phyloP scores from a whole-genome alignment of 2,329 filamentous ascomycete genomes.

The Thelonectria olida region DNA sequence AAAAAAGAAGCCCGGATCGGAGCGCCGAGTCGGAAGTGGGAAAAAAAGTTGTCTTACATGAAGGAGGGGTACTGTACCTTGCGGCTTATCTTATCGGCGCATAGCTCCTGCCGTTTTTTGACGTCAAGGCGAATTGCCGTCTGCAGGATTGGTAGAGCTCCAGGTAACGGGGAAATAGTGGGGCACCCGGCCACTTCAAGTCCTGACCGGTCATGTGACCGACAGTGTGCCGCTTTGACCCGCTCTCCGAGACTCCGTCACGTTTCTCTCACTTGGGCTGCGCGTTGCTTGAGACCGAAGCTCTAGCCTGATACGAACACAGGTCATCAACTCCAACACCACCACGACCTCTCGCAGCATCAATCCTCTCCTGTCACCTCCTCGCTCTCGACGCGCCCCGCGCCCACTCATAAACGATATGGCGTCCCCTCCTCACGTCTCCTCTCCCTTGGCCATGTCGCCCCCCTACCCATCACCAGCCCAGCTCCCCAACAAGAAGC shows the following conservation, averaged over 20 bases:
- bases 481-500: constrained; percentile 67
- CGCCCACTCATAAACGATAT: constrained; percentile 42
- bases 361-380: no score
- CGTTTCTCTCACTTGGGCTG: background rate
- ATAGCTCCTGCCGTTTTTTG: constrained; percentile 16
- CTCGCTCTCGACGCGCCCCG: background rate
- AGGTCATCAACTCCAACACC: no score
- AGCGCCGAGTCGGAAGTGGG: constrained; percentile 29
- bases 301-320: no score
- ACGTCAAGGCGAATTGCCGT: constrained; percentile 14
- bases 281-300: background rate
- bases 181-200: background rate
- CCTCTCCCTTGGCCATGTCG: constrained; percentile 63
- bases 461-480: constrained; percentile 62
- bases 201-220: constrained; percentile 6
- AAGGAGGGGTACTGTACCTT: constrained; percentile 25
- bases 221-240: background rate
- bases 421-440: constrained; percentile 65
- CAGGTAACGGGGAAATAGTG: constrained; percentile 5
- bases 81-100: constrained; percentile 17
- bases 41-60: constrained; percentile 16
- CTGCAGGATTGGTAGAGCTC: constrained; percentile 17
- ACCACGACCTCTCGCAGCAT: no score
- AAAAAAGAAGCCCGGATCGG: constrained; percentile 32
- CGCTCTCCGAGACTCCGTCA: background rate